phyloP scores from a whole-genome alignment of 2,329 filamentous ascomycete species.

The Cladosporium sp. region DNA sequence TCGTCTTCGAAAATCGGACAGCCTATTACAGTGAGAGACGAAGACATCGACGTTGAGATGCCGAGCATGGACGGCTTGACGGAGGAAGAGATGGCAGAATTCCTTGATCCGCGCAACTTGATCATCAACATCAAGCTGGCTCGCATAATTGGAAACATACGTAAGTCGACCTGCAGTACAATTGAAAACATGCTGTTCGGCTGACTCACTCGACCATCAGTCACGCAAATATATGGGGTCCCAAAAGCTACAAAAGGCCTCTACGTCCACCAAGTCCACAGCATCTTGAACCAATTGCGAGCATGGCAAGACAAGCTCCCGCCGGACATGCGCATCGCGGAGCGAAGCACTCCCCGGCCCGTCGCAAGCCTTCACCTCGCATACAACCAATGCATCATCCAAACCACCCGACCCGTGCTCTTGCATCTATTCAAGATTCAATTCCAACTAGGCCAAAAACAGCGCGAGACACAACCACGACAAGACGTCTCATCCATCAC shows the following conservation, averaged over 20 bases:
- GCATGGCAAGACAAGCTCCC: conserved; percentile 36
- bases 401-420: conserved; percentile 32
- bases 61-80: conserved; percentile 36
- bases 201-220: no score
- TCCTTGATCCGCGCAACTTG: conserved; percentile 38
- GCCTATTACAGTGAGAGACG: conserved; percentile 31
- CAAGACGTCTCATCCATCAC: conserved; percentile 28
- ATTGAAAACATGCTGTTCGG: no score
- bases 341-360: conserved; percentile 25
- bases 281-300: conserved; percentile 34
- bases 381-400: conserved; percentile 35
- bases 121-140: conserved; percentile 40
- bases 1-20: conserved; percentile 33
- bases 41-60: conserved; percentile 40
- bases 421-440: conserved; percentile 30
- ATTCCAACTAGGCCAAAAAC: conserved; percentile 1
- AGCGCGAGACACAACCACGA: background rate
- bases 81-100: conserved; percentile 21
- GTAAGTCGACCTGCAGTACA: conserved; percentile 16
- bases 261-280: conserved; percentile 36
- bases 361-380: conserved; percentile 35
- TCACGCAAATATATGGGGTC: conserved; percentile 23
- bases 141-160: conserved; percentile 28
- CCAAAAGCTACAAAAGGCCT: conserved; percentile 21
- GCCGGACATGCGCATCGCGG: conserved; percentile 29